phyloP scores from a whole-genome alignment of 768 basidiomycete genomes.

The Filobasidium wieringae region DNA sequence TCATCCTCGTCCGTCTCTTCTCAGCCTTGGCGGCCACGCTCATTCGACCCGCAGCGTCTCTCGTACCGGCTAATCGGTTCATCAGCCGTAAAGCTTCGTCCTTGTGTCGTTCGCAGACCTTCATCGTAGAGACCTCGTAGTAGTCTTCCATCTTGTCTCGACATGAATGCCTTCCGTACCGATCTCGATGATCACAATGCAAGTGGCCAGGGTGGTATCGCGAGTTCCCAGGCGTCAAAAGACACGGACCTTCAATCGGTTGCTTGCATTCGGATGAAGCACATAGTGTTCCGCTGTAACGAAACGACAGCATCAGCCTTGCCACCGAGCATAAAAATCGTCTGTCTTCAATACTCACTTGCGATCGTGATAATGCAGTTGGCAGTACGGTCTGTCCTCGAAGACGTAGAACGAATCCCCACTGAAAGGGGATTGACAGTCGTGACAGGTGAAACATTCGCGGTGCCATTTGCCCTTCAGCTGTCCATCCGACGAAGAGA shows the following conservation, averaged over 20 bases:
- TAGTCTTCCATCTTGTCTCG: slow-evolving; percentile 57
- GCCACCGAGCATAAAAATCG: background rate
- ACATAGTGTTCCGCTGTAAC: slow-evolving; percentile 58
- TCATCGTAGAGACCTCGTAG: slow-evolving; percentile 68
- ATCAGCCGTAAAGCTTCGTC: slow-evolving; percentile 20
- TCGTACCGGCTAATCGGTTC: slow-evolving; percentile 4
- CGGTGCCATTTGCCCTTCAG: slow-evolving; percentile 91
- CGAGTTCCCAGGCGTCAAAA: slow-evolving; percentile 66
- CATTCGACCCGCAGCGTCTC: slow-evolving; percentile 18
- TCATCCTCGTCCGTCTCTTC: slow-evolving; percentile 70
- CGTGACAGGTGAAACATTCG: slow-evolving; percentile 78
- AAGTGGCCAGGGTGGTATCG: slow-evolving; percentile 83
- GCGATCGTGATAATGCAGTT: slow-evolving; percentile 82
- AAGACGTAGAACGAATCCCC: slow-evolving; percentile 85
- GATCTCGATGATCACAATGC: slow-evolving; percentile 54
- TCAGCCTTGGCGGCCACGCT: slow-evolving; percentile 47
- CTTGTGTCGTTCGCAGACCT: slow-evolving; percentile 77
- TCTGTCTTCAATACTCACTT: slow-evolving; percentile 43
- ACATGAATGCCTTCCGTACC: slow-evolving; percentile 40
- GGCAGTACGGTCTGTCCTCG: slow-evolving; percentile 80
- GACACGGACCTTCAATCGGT: slow-evolving; percentile 88
- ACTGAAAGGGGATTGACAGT: slow-evolving; percentile 78
- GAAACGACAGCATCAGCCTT: background rate
- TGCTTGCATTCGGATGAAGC: slow-evolving; percentile 63
- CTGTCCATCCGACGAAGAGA: slow-evolving; percentile 83